A percentile compares a stretch with the other conserved stretches of the same genome.
Conservation (phyloP, 1,284 basidiomycete genomes). For the Hymenochaete sp. region DNA sequence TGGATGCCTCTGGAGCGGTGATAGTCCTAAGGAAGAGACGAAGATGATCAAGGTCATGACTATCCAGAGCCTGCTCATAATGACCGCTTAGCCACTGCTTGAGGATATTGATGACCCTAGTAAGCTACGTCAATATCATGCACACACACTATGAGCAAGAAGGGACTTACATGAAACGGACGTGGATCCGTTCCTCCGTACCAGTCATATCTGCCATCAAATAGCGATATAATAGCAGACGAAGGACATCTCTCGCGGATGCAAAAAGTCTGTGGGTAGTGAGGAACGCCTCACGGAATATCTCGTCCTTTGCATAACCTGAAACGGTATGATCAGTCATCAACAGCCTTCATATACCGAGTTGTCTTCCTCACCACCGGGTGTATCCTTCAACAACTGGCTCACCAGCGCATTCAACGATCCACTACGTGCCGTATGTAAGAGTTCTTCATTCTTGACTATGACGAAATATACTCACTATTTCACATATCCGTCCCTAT, state of each 20-base stretch:
- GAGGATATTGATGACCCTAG: slow-evolving; percentile 14
- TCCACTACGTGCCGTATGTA: slow-evolving; percentile 32
- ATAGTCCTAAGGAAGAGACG: slow-evolving; percentile 10
- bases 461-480: slow-evolving; percentile 13
- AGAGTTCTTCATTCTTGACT: slow-evolving; percentile 23
- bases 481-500: slow-evolving; percentile 5
- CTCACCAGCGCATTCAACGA: slow-evolving; percentile 35
- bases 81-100: slow-evolving; percentile 11
- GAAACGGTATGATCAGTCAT: not conserved
- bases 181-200: slow-evolving; percentile 7
- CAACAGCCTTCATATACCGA: too few species aligned
- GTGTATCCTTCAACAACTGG: slow-evolving; percentile 29
- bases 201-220: slow-evolving; percentile 4
- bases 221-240: slow-evolving; percentile 13
- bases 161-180: slow-evolving; percentile 10
- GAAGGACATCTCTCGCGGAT: slow-evolving; percentile 14
- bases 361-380: slow-evolving; percentile 18
- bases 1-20: slow-evolving; percentile 1
- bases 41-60: slow-evolving; percentile 12
- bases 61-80: slow-evolving; percentile 10
- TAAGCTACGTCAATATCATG: not conserved
- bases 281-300: slow-evolving; percentile 31
- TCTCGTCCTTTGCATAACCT: slow-evolving; percentile 4
- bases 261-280: slow-evolving; percentile 14
- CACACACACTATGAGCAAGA: not conserved